Base-by-base conservation (phyloP, 75 land plant genomes). In the Cryptomeria japonica region DNA sequence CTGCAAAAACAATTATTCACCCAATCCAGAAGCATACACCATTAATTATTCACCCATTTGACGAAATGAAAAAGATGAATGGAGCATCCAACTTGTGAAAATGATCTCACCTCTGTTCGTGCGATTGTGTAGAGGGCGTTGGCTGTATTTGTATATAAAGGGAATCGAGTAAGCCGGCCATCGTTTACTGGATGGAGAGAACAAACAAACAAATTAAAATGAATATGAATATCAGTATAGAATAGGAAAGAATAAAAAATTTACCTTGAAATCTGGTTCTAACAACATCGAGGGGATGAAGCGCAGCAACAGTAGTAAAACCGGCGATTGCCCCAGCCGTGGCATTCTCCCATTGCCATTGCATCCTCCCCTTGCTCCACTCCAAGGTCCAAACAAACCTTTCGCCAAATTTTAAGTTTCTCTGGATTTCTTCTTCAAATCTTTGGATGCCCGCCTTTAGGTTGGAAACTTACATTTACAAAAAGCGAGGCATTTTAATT, bases 191-290 rank as follows among this genome's bases (percentile, higher is more conserved):
- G 41, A 47, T 28, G 85, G 6, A 83, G 25, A 15, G 28, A 49
- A 42, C 72, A 61, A 42, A 37, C 37, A 86, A 39, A 85, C 56
- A 76, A 56, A 84, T 80, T 68, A 8, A 37, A 14, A 19, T 9
- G 55, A 31, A 64, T 39, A 68, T 58, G 80, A 89, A 78, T 18
- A 46, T 38, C n/a, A 64, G 78, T 75, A 64, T 19, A 68, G 34
- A 76, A 34, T 13, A 80, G n/a, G 80, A 22, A 47, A 28, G 44
- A 28, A 46, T 2, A 51, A 39, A 55, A 39, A 39, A n/a, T 15
- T 75, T 55, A 96, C 99, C 99, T 92, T 95, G 97, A 84, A 98
- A 98, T 38, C 99, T 90, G 14, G 99, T 98, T 88, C 99, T 97
- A 79, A 98, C 94, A 87, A 98, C 94, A 89, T 98, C 99, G 38